These are phyloP conservation scores for Pichia manshurica DNA, from an alignment of 805 yeast genomes.

Conservation along the genomic window DNA sequence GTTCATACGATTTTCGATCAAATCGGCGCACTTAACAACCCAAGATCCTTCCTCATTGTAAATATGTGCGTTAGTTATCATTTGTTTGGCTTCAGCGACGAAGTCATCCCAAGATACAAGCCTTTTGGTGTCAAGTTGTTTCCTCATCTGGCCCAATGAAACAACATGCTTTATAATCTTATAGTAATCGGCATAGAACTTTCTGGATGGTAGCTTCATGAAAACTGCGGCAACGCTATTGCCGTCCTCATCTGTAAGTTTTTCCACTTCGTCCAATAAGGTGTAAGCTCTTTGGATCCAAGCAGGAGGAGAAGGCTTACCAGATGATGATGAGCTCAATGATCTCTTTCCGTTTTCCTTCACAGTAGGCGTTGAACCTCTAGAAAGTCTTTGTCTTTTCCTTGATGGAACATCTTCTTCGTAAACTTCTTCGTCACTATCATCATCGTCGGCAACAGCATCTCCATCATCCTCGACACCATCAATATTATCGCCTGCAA, in stretches of 20 bases:
- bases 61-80: slow-evolving; percentile 63
- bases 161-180: slow-evolving; percentile 55
- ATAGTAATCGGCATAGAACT: slow-evolving; percentile 82
- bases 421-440: slow-evolving; percentile 11
- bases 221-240: slow-evolving; percentile 51
- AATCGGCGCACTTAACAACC: slow-evolving; percentile 54
- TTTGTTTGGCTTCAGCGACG: slow-evolving; percentile 43
- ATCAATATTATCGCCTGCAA: slow-evolving; percentile 15
- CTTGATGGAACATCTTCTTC: slow-evolving; percentile 13
- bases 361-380: slow-evolving; percentile 13
- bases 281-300: slow-evolving; percentile 13
- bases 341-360: slow-evolving; percentile 7
- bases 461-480: slow-evolving; percentile 8
- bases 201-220: slow-evolving; percentile 65
- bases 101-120: slow-evolving; percentile 41
- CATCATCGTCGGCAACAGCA: slow-evolving; percentile 14
- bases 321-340: background rate
- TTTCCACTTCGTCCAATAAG: slow-evolving; percentile 13
- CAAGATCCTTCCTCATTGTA: slow-evolving; percentile 66
- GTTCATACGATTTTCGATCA: slow-evolving; percentile 35
- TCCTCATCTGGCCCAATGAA: slow-evolving; percentile 49
- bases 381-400: slow-evolving; percentile 14
- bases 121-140: slow-evolving; percentile 35
- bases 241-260: slow-evolving; percentile 41
- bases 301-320: slow-evolving; percentile 12